These are phyloP conservation scores for Agrocybe praecox DNA, from an alignment of 768 basidiomycete genomes.

Conservation along the genomic window DNA sequence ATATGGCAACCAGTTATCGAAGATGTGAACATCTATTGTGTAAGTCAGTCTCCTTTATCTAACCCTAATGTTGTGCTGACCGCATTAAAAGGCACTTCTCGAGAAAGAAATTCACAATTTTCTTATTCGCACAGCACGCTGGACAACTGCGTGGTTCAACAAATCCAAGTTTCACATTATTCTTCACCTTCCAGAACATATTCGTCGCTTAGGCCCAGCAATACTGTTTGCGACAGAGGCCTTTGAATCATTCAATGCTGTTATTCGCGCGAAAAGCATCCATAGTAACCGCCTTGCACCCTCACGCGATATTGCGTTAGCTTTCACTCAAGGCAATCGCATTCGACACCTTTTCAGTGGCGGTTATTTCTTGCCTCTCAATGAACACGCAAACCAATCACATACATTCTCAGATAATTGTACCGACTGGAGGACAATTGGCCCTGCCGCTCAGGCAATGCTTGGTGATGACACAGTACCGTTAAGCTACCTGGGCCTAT, in stretches of 20 bases:
- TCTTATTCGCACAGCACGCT: constrained; percentile 28
- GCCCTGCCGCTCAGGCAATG: background rate
- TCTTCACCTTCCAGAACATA: constrained; percentile 36
- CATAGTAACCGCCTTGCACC: constrained; percentile 37
- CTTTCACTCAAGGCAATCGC: constrained; percentile 25
- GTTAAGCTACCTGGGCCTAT: background rate
- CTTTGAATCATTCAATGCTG: constrained; percentile 44
- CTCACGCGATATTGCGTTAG: constrained; percentile 28
- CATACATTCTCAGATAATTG: background rate
- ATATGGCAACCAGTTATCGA: constrained; percentile 42
- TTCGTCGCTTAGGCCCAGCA: constrained; percentile 41
- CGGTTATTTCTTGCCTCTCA: constrained; percentile 6
- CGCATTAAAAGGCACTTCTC: constrained; percentile 26
- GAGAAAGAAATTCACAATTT: constrained; percentile 35
- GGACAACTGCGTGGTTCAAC: constrained; percentile 37
- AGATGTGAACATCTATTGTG: constrained; percentile 33
- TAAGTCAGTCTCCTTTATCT: constrained; percentile 16
- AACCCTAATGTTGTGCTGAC: no score
- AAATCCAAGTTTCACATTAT: constrained; percentile 48
- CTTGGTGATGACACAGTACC: background rate
- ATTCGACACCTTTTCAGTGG: constrained; percentile 28
- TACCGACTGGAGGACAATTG: background rate
- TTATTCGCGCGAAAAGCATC: constrained; percentile 32
- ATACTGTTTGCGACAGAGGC: constrained; percentile 44
- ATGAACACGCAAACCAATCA: background rate